Base-by-base conservation (phyloP, 768 basidiomycete species). In the Lactifluus hygrophoroides region DNA sequence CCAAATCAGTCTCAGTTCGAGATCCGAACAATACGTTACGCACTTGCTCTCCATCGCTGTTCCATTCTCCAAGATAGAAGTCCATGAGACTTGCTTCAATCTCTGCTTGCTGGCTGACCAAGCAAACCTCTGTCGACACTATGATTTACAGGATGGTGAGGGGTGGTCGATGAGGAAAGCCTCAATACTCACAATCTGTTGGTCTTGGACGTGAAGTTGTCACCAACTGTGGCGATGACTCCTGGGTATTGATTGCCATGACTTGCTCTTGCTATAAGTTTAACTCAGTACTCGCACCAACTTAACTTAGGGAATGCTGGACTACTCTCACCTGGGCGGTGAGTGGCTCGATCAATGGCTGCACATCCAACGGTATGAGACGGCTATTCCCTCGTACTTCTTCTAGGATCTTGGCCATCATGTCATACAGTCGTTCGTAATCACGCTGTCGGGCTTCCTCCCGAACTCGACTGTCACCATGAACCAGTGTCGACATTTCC, bases 1-100 rank as follows among this genome's bases (percentile, higher is more conserved):
- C n/a, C 25, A 19, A 21, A 32, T 62, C 30, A 46, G 44, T 34
- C 14, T 37, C 28, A 45, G 37, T 23, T 46, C 37, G 1, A 30
- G 14, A 8, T 40, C 21, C 2, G 17, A 37, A 48, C 27, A 43
- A 9, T 14, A 45, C 58, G 63, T 13, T 37, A 75, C 76, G 63
- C 67, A 47, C 57, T 72, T 69, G 54, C 37, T 68, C 67, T 62
- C 75, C 72, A 53, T 70, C 66, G 37, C 72, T 72, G 19, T 76
- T 66, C 78, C 78, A 80, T 59, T 71, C 67, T 5, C 77, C 77
- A 25, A 60, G 50, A 58, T 70, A 76, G 43, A 78, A 69, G 59
- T 76, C 75, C 60, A 76, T 72, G 56, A 65, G 74, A 35, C 69
- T 67, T 25, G 76, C 77, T 47, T 67, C 67, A 30, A 69, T 69